These are phyloP conservation scores for Zoysia japonica DNA, from an alignment of 176 grass and related monocot genomes.

Conservation along the genomic window DNA sequence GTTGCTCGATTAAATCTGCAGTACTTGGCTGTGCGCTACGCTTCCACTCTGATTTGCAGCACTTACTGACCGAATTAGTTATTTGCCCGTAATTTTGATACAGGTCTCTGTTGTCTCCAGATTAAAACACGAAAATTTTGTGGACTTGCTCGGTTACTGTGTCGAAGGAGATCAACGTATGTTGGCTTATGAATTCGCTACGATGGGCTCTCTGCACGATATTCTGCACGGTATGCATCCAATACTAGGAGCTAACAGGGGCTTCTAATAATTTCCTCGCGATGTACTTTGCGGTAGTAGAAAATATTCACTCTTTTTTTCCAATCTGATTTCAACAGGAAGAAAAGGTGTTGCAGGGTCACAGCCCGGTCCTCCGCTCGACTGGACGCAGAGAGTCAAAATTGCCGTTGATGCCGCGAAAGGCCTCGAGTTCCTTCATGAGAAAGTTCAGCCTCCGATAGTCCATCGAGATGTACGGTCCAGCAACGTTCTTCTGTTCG, in stretches of 20 bases:
- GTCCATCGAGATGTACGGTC: conserved; percentile 76
- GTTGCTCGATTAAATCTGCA: not conserved
- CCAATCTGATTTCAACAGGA: conserved; percentile 34
- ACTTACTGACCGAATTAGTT: conserved; percentile 10
- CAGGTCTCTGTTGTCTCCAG: conserved; percentile 62
- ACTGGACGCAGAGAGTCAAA: conserved; percentile 69
- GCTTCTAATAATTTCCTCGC: not conserved
- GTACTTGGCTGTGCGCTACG: not conserved
- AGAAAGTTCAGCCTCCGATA: conserved; percentile 69
- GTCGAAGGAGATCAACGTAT: conserved; percentile 60
- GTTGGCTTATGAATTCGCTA: conserved; percentile 71
- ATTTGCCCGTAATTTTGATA: conserved; percentile 8
- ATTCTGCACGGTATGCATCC: conserved; percentile 68
- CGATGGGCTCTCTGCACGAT: conserved; percentile 82
- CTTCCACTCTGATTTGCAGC: not conserved
- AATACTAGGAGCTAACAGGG: not conserved
- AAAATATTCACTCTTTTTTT: conserved; percentile 17
- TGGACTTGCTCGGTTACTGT: conserved; percentile 68
- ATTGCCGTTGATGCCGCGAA: conserved; percentile 73
- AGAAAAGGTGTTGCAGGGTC: conserved; percentile 75
- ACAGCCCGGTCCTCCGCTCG: conserved; percentile 65
- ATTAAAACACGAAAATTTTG: conserved; percentile 72
- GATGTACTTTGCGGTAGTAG: not conserved
- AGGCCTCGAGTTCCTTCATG: conserved; percentile 69
- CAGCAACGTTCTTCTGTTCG: conserved; percentile 71